phyloP scores from a whole-genome alignment of 306 rosid species.

The Ziziphus jujuba region DNA sequence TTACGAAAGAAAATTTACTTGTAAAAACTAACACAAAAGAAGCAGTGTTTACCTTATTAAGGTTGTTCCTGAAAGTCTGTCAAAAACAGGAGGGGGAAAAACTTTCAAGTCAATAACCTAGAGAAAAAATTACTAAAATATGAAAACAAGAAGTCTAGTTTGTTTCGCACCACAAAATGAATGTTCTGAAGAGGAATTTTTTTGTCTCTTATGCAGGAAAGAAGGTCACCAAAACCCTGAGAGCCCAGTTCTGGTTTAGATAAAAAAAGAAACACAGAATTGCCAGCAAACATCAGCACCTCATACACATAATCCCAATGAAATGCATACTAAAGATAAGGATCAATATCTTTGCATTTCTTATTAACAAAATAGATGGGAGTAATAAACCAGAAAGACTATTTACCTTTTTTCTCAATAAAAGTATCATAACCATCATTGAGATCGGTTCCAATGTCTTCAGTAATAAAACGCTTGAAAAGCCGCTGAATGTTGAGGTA shows the following conservation, averaged over 20 bases:
- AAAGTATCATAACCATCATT: conserved; percentile 85
- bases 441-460: conserved; percentile 87
- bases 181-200: conserved; percentile 80
- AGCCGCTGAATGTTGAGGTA: conserved; percentile 63
- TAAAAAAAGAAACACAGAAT: conserved; percentile 14
- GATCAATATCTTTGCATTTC: conserved; percentile 1
- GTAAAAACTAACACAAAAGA: conserved; percentile 6
- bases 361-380: not conserved
- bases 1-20: not conserved
- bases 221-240: conserved; percentile 87
- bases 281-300: conserved; percentile 20
- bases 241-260: conserved; percentile 75
- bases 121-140: conserved; percentile 12
- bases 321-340: conserved; percentile 17
- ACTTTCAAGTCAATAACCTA: conserved; percentile 24
- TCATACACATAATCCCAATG: conserved; percentile 13
- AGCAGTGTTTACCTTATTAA: conserved; percentile 70
- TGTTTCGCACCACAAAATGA: conserved; percentile 85
- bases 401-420: conserved; percentile 63
- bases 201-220: conserved; percentile 84
- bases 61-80: conserved; percentile 95
- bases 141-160: conserved; percentile 17
- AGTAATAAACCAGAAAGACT: not conserved
- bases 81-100: conserved; percentile 20
- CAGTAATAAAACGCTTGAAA: conserved; percentile 85